Evolutionary conservation across 2,329 filamentous ascomycete genomes (phyloP).

Genomic region (Penicillium concentricum): DNA sequence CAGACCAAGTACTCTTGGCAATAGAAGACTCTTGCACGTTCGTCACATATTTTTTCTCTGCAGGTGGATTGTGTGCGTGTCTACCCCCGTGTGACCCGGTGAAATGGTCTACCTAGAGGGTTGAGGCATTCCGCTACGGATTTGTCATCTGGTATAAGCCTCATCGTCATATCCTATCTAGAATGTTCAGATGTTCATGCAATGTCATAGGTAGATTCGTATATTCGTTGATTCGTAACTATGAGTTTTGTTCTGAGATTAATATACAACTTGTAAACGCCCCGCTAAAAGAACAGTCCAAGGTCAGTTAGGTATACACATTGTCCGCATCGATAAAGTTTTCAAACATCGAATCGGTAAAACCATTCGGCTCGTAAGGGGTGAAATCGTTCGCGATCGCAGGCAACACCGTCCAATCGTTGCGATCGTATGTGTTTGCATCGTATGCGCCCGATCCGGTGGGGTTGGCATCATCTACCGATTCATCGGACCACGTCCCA

Average conservation of each 20-base stretch:
- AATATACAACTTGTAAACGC: neutral
- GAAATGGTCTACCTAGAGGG: neutral
- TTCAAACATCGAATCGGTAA: conserved; percentile 4
- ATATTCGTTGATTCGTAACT: neutral
- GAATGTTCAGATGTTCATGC: no score
- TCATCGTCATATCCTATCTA: neutral
- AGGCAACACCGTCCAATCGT: neutral
- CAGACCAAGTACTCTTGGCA: neutral
- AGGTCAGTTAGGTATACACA: neutral
- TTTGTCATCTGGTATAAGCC: neutral
- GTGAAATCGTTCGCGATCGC: neutral
- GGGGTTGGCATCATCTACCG: neutral
- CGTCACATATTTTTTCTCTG: neutral
- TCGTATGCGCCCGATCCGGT: neutral
- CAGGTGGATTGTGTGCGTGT: neutral
- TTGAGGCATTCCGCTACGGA: neutral
- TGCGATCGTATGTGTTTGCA: neutral
- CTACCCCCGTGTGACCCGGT: neutral
- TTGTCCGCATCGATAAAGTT: conserved; percentile 6
- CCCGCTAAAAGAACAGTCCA: neutral
- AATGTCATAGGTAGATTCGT: neutral
- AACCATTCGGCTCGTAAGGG: neutral
- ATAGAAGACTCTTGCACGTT: neutral
- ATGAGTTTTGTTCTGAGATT: neutral
- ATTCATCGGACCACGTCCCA: conserved; percentile 16